Evolutionary conservation across 2,329 filamentous ascomycete species (phyloP).

Genomic region (Cadophora sp.): DNA sequence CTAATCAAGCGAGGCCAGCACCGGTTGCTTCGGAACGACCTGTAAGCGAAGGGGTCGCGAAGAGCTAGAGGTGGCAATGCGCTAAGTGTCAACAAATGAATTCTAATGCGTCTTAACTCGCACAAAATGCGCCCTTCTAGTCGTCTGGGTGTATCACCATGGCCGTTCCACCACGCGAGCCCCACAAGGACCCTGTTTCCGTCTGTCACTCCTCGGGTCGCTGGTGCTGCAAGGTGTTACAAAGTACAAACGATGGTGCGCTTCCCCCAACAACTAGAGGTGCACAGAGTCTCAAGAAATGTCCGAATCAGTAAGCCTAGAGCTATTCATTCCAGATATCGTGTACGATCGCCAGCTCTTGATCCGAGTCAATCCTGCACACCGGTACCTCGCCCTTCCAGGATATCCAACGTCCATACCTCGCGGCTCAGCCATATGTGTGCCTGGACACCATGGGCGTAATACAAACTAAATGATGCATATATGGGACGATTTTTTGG

Average conservation of each 20-base stretch:
- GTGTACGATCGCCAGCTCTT: not conserved
- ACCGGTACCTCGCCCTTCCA: not conserved
- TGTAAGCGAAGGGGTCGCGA: not conserved
- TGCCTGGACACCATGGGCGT: constrained; percentile 5
- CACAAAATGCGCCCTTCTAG: not conserved
- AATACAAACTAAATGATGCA: constrained; percentile 3
- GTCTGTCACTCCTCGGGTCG: not conserved
- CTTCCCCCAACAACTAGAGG: not conserved
- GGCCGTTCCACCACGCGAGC: not conserved
- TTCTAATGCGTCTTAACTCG: not conserved
- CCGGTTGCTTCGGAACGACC: not conserved
- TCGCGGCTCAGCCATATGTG: not conserved
- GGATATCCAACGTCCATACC: not conserved
- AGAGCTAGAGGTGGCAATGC: not conserved
- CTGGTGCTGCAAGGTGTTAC: not conserved
- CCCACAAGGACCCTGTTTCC: not conserved
- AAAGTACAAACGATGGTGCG: constrained; percentile 7
- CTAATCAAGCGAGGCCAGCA: not conserved
- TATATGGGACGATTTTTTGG: not conserved
- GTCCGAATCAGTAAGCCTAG: not conserved
- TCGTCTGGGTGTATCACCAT: not conserved
- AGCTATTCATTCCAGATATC: not conserved
- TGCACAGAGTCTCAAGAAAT: not conserved
- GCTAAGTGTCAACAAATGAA: constrained; percentile 1
- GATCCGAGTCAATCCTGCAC: not conserved